Evolutionary conservation across 2,329 filamentous ascomycete genomes (phyloP).

Genomic region (Verruconis gallopava): DNA sequence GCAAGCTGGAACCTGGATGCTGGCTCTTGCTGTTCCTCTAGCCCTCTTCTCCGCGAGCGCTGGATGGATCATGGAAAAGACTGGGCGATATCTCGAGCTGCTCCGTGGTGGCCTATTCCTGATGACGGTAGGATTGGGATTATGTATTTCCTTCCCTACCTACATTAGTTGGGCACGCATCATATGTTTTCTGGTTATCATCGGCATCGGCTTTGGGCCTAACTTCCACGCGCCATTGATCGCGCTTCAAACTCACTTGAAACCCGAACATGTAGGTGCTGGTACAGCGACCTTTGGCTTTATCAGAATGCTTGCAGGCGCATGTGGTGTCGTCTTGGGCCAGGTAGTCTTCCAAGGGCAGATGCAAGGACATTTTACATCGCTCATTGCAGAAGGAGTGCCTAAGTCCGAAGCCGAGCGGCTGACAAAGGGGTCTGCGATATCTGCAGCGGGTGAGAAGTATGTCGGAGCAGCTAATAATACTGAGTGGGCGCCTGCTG

Average conservation of each 20-base stretch:
- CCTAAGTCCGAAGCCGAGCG: constrained; percentile 29
- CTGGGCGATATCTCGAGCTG: constrained; percentile 49
- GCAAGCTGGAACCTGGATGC: constrained; percentile 12
- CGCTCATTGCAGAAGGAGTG: constrained; percentile 34
- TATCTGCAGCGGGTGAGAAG: constrained; percentile 39
- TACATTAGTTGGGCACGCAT: constrained; percentile 24
- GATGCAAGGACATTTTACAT: constrained; percentile 44
- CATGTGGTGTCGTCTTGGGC: constrained; percentile 53
- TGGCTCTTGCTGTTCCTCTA: constrained; percentile 11
- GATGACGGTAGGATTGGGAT: constrained; percentile 51
- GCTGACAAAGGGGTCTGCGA: constrained; percentile 21
- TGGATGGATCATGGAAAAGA: constrained; percentile 43
- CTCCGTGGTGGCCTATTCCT: constrained; percentile 48
- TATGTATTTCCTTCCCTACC: constrained; percentile 44
- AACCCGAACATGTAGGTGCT: constrained; percentile 45
- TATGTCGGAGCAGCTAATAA: constrained; percentile 34
- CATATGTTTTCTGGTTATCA: constrained; percentile 44
- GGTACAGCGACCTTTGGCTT: constrained; percentile 50
- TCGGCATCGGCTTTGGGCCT: constrained; percentile 49
- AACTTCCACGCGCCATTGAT: constrained; percentile 53
- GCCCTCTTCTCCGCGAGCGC: constrained; percentile 28
- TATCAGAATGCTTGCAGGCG: constrained; percentile 49
- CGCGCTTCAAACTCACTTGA: constrained; percentile 46
- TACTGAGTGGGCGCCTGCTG: constrained; percentile 23
- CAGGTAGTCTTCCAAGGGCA: constrained; percentile 62